phyloP scores from a whole-genome alignment of 2,329 filamentous ascomycete genomes.

The Cadophora luteo-olivacea region DNA sequence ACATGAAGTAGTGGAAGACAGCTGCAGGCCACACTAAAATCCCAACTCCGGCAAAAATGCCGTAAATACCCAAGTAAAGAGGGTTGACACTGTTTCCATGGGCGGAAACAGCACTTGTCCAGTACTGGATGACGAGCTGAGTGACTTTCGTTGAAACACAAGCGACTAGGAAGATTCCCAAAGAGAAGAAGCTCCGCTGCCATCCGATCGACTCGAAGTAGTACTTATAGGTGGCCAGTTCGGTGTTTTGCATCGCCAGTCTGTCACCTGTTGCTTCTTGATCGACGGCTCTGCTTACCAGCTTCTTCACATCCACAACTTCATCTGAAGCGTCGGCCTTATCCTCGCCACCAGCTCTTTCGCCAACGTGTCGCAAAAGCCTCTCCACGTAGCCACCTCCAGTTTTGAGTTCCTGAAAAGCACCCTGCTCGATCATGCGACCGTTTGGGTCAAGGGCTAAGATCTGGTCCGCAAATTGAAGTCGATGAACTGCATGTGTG shows the following conservation, averaged over 20 bases:
- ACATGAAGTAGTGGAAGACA: conserved; percentile 38
- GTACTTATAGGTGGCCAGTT: conserved; percentile 38
- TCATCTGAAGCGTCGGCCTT: not conserved
- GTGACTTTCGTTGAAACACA: conserved; percentile 43
- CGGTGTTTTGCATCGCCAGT: conserved; percentile 30
- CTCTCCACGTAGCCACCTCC: conserved; percentile 47
- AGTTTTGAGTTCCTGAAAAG: conserved; percentile 44
- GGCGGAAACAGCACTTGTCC: not conserved
- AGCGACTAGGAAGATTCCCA: not conserved
- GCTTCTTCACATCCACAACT: not conserved
- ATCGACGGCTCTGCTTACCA: not conserved
- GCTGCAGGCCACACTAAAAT: conserved; percentile 3
- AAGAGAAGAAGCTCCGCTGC: conserved; percentile 16
- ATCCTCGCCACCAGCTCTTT: not conserved
- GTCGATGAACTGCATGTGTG: conserved; percentile 43
- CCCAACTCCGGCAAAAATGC: conserved; percentile 8
- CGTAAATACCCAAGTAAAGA: conserved; percentile 28
- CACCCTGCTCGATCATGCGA: conserved; percentile 46
- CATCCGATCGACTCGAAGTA: conserved; percentile 34
- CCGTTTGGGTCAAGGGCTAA: conserved; percentile 41
- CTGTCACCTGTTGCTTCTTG: conserved; percentile 1
- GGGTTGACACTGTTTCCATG: conserved; percentile 30
- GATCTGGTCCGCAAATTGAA: conserved; percentile 49
- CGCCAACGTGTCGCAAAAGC: conserved; percentile 9
- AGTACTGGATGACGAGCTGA: conserved; percentile 46